Evolutionary conservation across 345 rosid genomes (phyloP), one percentile per base, ranked within the genome.

Genomic region (Jatropha curcas): DNA sequence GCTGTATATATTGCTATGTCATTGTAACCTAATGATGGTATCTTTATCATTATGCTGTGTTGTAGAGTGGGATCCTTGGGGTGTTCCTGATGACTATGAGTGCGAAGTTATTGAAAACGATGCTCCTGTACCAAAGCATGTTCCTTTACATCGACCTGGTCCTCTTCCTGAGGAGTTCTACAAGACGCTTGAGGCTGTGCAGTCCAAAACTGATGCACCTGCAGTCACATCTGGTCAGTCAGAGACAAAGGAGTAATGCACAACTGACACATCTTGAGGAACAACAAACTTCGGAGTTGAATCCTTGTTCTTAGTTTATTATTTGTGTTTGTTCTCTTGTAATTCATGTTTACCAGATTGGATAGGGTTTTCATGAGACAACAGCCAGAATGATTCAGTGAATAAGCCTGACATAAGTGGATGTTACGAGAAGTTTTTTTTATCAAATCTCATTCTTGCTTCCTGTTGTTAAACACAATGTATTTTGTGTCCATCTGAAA

Each of bases 1-100:
- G 1, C 2, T 25, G 34, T 2, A 43, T 64, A 9, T 13, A 43
- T n/a, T n/a, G n/a, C n/a, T n/a, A n/a, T n/a, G n/a, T n/a, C 22
- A 52, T 64, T 64, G 27, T 41, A n/a, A 50, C 16, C 5, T 17
- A 27, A 24, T 34, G 33, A 33, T 16, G 39, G 4, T 28, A 30
- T 7, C 7, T 52, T 51, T 30, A 0, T 12, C 19, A 30, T 51
- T 55, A 0, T 53, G 13, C 65, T 78, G 9, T 69, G 48, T 67
- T 56, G 80, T 90, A 95, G 98, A 95, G 78, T 92, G 96, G 98
- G 94, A 91, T 82, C 98, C 98, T 63, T 91, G 98, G 98, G 98
- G 93, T 74, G 93, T 92, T 82, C 93, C 97, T 37, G 98, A 96
- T 43, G 99, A 93, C 80, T 88, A 88, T 34, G 94, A 91, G 74